Percentiles rank a stretch among this genome's conserved stretches.
Evolutionary conservation across 208 protist species (phyloP).

Genomic region (Trypanosoma theileri): DNA sequence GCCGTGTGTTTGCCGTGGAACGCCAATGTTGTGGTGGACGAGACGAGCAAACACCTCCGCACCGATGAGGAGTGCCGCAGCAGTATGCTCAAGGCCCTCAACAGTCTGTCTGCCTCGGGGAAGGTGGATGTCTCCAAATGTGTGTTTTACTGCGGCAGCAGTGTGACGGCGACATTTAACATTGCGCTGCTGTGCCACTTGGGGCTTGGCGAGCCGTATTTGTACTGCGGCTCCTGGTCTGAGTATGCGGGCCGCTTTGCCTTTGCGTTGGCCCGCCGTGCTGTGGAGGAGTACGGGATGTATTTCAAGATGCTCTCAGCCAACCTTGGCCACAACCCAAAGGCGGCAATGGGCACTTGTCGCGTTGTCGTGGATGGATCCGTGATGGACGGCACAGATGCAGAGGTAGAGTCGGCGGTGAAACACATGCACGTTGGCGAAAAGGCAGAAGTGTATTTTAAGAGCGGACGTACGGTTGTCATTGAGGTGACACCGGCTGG

Average conservation of each 20-base stretch:
- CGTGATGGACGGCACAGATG: conserved; percentile 21
- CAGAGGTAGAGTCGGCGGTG: conserved; percentile 34
- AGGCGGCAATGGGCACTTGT: conserved; percentile 24
- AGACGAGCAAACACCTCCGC: conserved; percentile 30
- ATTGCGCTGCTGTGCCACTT: conserved; percentile 62
- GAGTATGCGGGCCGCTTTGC: conserved; percentile 65
- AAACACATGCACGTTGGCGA: conserved; percentile 66
- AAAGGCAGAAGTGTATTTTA: conserved; percentile 50
- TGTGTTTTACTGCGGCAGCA: conserved; percentile 84
- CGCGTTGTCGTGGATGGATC: conserved; percentile 38
- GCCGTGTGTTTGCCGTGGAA: conserved; percentile 65
- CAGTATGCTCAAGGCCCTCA: conserved; percentile 41
- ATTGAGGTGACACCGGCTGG: conserved; percentile 37
- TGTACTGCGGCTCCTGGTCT: conserved; percentile 85
- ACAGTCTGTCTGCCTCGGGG: conserved; percentile 16
- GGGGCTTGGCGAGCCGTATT: conserved; percentile 59
- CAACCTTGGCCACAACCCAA: conserved; percentile 36
- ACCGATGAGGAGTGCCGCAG: conserved; percentile 43
- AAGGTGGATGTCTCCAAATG: conserved; percentile 42
- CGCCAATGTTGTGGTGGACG: conserved; percentile 9
- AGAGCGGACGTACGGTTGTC: conserved; percentile 35
- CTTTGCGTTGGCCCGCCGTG: conserved; percentile 40
- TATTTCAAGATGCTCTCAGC: conserved; percentile 40
- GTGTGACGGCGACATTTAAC: conserved; percentile 74
- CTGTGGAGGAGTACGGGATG: conserved; percentile 53